These are phyloP conservation scores for Cladosporium oxysporum DNA, from an alignment of 2,329 filamentous ascomycete species.

Conservation along the genomic window DNA sequence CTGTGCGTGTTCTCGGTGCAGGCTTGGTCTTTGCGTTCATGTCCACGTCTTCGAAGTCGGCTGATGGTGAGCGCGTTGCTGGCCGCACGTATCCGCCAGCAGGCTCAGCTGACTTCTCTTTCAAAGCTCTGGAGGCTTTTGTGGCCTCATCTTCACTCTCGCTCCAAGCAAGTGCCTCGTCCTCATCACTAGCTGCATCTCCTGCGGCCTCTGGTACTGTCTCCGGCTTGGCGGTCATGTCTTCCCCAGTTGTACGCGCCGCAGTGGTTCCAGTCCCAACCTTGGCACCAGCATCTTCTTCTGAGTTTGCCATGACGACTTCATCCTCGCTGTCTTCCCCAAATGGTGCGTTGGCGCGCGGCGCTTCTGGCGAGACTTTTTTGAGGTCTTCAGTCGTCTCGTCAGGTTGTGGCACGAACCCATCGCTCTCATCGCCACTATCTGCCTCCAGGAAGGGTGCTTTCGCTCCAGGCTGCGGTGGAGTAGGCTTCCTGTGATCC, in stretches of 20 bases:
- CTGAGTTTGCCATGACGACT: not conserved
- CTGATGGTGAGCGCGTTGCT: constrained; percentile 45
- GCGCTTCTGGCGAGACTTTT: not conserved
- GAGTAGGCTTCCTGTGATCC: constrained; percentile 17
- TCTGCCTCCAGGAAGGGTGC: constrained; percentile 24
- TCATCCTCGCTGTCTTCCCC: not conserved
- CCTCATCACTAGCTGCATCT: constrained; percentile 29
- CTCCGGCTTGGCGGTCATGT: not conserved
- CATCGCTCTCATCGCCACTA: constrained; percentile 23
- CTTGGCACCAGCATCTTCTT: no score
- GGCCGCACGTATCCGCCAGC: not conserved
- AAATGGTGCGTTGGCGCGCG: not conserved
- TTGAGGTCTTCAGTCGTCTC: not conserved
- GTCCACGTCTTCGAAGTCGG: constrained; percentile 55
- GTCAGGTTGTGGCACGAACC: constrained; percentile 9
- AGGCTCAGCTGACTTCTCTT: constrained; percentile 16
- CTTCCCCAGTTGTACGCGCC: no score
- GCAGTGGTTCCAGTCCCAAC: not conserved
- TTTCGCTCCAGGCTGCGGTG: constrained; percentile 14
- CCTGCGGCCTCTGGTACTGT: not conserved
- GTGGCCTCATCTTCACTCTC: constrained; percentile 50
- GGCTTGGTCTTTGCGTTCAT: constrained; percentile 27
- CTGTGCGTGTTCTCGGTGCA: not conserved
- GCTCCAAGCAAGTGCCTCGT: constrained; percentile 52
- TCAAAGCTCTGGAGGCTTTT: constrained; percentile 7